A percentile compares a stretch with the other conserved stretches of the same genome.
Conservation (phyloP, 257 asterid genomes). For the Fraxinus anomala region DNA sequence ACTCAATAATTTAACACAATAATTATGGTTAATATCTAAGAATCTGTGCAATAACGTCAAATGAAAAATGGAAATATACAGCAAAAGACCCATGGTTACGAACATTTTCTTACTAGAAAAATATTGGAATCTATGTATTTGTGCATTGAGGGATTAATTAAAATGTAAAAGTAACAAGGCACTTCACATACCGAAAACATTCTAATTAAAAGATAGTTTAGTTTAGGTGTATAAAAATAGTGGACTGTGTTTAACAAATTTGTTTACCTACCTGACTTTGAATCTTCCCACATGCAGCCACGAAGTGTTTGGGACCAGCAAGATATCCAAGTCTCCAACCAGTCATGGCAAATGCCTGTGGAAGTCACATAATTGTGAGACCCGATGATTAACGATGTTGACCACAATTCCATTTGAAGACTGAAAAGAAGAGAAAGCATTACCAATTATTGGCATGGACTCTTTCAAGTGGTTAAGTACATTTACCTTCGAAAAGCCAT, state of each 20-base stretch:
- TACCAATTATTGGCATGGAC: background rate
- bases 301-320: conserved; percentile 95
- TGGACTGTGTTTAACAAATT: conserved; percentile 5
- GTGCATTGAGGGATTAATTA: background rate
- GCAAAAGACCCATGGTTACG: background rate
- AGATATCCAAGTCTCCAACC: conserved; percentile 98
- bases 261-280: conserved; percentile 80
- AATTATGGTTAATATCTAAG: background rate
- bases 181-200: background rate
- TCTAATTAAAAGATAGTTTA: background rate
- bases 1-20: background rate
- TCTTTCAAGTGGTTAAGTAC: conserved; percentile 12
- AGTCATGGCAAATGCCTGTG: conserved; percentile 93
- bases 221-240: background rate
- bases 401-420: too few relatives aligned
- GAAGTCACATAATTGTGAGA: conserved; percentile 19
- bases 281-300: conserved; percentile 88
- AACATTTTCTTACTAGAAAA: background rate
- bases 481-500: conserved; percentile 92
- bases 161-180: too few relatives aligned
- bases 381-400: background rate
- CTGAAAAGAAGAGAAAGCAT: background rate
- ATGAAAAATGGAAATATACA: background rate
- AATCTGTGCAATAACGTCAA: background rate
- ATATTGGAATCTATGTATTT: background rate